Evolutionary conservation across 441 rosid species (phyloP).

Genomic region (Adansonia grandidieri): DNA sequence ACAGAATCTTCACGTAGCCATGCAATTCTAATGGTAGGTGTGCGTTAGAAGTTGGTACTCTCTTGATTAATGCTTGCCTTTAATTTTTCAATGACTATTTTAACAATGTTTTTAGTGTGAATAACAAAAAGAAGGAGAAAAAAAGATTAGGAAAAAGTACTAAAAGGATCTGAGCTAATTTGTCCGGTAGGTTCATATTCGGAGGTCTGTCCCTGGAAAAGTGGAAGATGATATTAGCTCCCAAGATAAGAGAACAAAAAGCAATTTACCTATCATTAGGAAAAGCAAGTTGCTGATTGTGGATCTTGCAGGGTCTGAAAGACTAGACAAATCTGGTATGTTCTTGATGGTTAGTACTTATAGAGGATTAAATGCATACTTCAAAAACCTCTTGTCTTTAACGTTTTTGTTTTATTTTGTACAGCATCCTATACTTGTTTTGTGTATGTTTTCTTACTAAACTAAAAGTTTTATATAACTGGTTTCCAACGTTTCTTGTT

Average conservation of each 20-base stretch:
- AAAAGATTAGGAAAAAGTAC: background rate
- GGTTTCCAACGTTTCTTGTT: no score
- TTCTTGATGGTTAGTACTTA: conserved; percentile 14
- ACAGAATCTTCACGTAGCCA: conserved; percentile 98
- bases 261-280: conserved; percentile 54
- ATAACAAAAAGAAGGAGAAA: background rate
- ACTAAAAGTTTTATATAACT: background rate
- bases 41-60: conserved; percentile 4
- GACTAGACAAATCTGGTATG: conserved; percentile 89
- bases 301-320: conserved; percentile 98
- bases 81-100: background rate
- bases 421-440: background rate
- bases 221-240: conserved; percentile 41
- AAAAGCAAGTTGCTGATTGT: conserved; percentile 88
- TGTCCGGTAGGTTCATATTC: conserved; percentile 59
- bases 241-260: conserved; percentile 35
- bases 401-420: conserved; percentile 1
- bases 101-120: background rate
- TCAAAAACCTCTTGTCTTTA: background rate
- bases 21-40: conserved; percentile 67
- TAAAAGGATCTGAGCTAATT: conserved; percentile 24
- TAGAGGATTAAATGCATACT: conserved; percentile 17
- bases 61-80: conserved; percentile 9
- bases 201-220: conserved; percentile 60
- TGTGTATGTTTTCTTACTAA: background rate